Conservation (phyloP, 2,329 filamentous ascomycete genomes). For the Phyllosticta capitalensis region DNA sequence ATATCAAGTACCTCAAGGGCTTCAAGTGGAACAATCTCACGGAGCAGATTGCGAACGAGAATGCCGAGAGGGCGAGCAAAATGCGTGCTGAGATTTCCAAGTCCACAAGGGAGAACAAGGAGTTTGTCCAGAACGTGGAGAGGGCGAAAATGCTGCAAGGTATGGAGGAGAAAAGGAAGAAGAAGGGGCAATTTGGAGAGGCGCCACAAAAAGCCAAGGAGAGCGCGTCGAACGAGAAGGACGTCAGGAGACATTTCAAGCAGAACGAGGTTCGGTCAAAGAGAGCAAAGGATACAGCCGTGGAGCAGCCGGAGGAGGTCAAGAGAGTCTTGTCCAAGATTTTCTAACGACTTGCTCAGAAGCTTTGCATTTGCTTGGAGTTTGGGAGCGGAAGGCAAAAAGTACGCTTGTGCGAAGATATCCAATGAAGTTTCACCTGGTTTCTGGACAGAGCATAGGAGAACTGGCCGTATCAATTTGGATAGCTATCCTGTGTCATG, state of each 20-base stretch:
- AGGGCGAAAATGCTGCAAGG: constrained; percentile 68
- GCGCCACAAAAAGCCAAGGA: constrained; percentile 26
- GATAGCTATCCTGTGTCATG: too few species aligned
- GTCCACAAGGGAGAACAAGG: constrained; percentile 69
- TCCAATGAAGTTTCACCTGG: background rate
- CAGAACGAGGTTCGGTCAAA: constrained; percentile 54
- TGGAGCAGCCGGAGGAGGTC: constrained; percentile 14
- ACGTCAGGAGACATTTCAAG: constrained; percentile 48
- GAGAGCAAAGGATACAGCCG: constrained; percentile 17
- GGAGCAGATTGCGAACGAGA: constrained; percentile 71
- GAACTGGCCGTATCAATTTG: too few species aligned
- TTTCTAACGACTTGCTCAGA: constrained; percentile 17
- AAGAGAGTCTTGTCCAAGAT: constrained; percentile 28
- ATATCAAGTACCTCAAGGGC: constrained; percentile 67
- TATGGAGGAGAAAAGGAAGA: constrained; percentile 49
- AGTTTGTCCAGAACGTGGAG: constrained; percentile 71
- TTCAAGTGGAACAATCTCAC: constrained; percentile 71
- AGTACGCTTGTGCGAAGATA: background rate
- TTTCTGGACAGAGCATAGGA: too few species aligned
- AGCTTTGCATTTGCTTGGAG: background rate
- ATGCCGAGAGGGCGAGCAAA: constrained; percentile 65
- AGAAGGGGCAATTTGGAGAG: constrained; percentile 32
- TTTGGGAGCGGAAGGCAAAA: background rate
- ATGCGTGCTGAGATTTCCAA: constrained; percentile 70
- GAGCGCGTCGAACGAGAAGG: constrained; percentile 26